Evolutionary conservation across 2,329 filamentous ascomycete species (phyloP), one percentile per base, ranked within the genome.

Genomic region (Colletotrichum phormii): DNA sequence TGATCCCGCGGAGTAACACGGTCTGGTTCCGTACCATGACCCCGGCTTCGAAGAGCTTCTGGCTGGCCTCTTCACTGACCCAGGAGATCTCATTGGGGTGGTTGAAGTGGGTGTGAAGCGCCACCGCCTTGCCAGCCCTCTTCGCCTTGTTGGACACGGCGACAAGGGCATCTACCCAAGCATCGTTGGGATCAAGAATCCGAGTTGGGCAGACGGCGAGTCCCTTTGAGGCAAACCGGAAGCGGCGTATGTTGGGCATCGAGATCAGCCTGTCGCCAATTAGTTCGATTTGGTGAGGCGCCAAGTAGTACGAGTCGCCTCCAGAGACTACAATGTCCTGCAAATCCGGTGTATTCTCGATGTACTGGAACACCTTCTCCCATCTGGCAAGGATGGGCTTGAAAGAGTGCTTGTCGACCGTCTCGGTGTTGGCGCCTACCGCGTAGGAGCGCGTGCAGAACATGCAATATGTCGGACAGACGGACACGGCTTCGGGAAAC

Each of bases 21-120:
- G 84, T 84, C 80, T 92, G 90, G 78, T 92, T 92, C 33, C 67
- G 67, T 11, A 92, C 87, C 13, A 83, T 87, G 7, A 92, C 84
- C 3, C 86, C 86, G 5, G 85, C 83, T 71, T 85, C 81, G 72
- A 85, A 85, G 9, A 92, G 81, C 75, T 81, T 84, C 61, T 60
- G 85, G 33, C 86, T 84, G 2, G 90, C 90, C 59, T 81, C 78
- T 75, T 84, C 80, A 0, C 88, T 89, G 31, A 91, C 82, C 89
- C 90, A 92, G 4, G 89, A 89, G 67, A 92, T 87, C 78, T 92
- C 90, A 49, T 85, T 85, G 0, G 89, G 86, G 74, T 91, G 89
- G 75, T 92, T 92, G 80, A 92, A 90, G 76, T 92, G 91, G 0
- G 90, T 92, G 77, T 92, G 90, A 66, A 91, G 81, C 4, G 89